Evolutionary conservation across 495 filamentous ascomycete species (phyloP).

Genomic region (Talaromyces trachyspermus): DNA sequence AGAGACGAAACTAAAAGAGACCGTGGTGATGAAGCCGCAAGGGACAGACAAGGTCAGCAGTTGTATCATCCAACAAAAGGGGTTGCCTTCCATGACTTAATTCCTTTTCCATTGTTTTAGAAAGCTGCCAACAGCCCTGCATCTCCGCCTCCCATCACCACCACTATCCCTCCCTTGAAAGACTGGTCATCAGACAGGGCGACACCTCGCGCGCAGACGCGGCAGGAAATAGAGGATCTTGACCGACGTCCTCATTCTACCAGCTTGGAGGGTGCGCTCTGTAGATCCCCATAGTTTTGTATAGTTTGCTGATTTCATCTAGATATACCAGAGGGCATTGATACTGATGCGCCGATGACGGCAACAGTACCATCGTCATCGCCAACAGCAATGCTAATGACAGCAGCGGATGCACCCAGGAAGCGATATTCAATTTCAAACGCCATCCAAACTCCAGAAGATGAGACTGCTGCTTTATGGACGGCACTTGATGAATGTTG

Average conservation of each 20-base stretch:
- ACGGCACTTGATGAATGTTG: conserved; percentile 82
- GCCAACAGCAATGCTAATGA: conserved; percentile 17
- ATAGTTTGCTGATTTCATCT: conserved; percentile 12
- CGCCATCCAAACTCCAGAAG: conserved; percentile 8
- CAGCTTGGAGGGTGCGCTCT: conserved; percentile 60
- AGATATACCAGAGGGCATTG: conserved; percentile 42
- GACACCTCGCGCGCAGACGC: conserved; percentile 76
- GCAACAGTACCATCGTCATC: conserved; percentile 16
- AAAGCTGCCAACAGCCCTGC: conserved; percentile 31
- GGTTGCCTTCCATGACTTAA: not conserved
- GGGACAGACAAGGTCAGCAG: not conserved
- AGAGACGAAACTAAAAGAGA: conserved; percentile 2
- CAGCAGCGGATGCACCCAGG: conserved; percentile 32
- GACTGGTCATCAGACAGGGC: conserved; percentile 61
- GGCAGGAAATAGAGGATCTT: conserved; percentile 58
- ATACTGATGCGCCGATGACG: conserved; percentile 21
- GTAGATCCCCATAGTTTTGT: conserved; percentile 3
- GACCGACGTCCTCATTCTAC: conserved; percentile 42
- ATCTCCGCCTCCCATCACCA: conserved; percentile 62
- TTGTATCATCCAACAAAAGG: too few relatives aligned
- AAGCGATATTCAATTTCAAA: conserved; percentile 39
- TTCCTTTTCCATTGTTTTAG: conserved; percentile 1
- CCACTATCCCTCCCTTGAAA: conserved; percentile 54
- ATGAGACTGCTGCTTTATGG: conserved; percentile 66
- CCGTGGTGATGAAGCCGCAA: not conserved